Evolutionary conservation across 225 moss, liverwort and hornwort genomes (phyloP).

Genomic region (Marchantia paleacea): DNA sequence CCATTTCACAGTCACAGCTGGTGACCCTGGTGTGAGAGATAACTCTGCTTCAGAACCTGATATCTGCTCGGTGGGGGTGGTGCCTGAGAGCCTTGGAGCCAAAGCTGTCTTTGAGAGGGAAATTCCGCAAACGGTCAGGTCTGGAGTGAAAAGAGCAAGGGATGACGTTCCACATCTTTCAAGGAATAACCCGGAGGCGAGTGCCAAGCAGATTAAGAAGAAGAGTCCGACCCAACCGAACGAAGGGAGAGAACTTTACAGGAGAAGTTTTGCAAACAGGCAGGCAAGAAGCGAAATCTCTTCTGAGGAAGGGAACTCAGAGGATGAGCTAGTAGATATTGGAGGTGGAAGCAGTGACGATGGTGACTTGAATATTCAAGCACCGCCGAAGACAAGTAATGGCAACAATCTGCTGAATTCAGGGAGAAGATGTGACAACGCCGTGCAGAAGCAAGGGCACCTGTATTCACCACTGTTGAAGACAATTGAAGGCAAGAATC

Average conservation of each 20-base stretch:
- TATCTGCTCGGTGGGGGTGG: no score
- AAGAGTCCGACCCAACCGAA: neutral
- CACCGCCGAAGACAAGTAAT: neutral
- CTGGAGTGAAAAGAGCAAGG: slow-evolving; percentile 4
- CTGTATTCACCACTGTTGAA: neutral
- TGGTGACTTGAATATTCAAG: neutral
- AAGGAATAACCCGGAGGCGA: neutral
- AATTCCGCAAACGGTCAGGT: no score
- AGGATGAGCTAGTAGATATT: slow-evolving; percentile 3
- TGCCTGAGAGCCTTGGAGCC: neutral
- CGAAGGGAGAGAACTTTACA: neutral
- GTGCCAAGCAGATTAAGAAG: neutral
- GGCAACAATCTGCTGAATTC: no score
- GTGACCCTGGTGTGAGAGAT: neutral
- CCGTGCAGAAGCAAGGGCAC: no score
- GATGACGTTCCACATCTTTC: neutral
- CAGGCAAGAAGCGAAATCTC: neutral
- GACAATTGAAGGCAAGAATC: no score
- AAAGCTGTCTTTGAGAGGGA: neutral
- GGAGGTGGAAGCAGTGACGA: slow-evolving; percentile 8
- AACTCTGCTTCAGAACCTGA: neutral
- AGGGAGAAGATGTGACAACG: no score
- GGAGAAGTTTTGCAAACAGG: neutral
- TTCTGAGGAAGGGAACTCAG: neutral
- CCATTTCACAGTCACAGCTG: neutral